Evolutionary conservation across 345 rosid species (phyloP).

Genomic region (Nephelium lappaceum): DNA sequence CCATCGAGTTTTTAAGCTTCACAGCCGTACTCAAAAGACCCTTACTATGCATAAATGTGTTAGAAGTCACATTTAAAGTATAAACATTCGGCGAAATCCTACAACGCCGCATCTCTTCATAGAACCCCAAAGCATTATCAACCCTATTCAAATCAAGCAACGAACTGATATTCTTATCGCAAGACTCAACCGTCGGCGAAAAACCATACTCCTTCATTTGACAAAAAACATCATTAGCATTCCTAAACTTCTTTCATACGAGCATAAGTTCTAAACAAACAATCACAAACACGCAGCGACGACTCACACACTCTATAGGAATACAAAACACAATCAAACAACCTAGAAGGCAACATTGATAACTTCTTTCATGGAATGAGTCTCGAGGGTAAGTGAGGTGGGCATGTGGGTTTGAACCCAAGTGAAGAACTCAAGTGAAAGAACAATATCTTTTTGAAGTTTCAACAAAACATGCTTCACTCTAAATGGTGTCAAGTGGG

Average conservation of each 20-base stretch:
- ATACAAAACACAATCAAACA: conserved; percentile 63
- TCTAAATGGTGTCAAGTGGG: conserved; percentile 54
- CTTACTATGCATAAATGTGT: too few relatives aligned
- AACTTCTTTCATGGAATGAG: conserved; percentile 62
- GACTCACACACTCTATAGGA: too few relatives aligned
- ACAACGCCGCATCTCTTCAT: conserved; percentile 67
- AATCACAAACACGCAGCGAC: conserved; percentile 75
- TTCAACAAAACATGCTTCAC: conserved; percentile 63
- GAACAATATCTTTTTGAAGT: too few relatives aligned
- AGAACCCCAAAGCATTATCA: conserved; percentile 65
- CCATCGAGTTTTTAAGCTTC: conserved; percentile 65
- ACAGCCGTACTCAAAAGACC: too few relatives aligned
- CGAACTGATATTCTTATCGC: conserved; percentile 80
- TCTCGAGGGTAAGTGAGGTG: conserved; percentile 53
- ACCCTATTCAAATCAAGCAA: conserved; percentile 53
- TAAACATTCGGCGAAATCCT: too few relatives aligned
- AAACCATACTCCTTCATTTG: conserved; percentile 75
- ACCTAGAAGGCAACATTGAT: conserved; percentile 44
- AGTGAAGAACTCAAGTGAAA: too few relatives aligned
- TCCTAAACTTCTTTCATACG: conserved; percentile 72
- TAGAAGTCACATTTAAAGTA: too few relatives aligned
- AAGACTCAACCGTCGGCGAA: conserved; percentile 68
- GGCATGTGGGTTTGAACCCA: conserved; percentile 53
- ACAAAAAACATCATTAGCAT: conserved; percentile 57
- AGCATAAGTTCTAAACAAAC: conserved; percentile 64